Evolutionary conservation across 2,329 filamentous ascomycete species (phyloP).

Genomic region (Parafenestella ontariensis): DNA sequence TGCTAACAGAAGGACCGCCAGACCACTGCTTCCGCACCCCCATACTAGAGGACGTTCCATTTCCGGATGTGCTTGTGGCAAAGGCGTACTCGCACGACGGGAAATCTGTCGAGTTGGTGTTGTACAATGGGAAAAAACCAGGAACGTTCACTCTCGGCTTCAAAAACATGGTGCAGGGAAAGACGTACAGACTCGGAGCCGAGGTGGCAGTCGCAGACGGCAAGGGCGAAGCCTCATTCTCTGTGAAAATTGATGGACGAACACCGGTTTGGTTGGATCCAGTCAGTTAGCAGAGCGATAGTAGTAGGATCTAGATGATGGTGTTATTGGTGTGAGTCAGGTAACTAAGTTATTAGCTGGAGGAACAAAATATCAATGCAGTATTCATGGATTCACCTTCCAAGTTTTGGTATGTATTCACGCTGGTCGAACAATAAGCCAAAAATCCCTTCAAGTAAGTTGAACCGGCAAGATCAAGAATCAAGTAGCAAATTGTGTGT

Average conservation of each 20-base stretch:
- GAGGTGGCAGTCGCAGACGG: slow-evolving; percentile 7
- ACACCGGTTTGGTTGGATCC: slow-evolving; percentile 8
- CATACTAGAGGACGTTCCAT: slow-evolving; percentile 15
- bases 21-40: slow-evolving; percentile 14
- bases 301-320: too few species aligned
- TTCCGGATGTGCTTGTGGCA: slow-evolving; percentile 22
- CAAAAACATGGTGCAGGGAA: slow-evolving; percentile 15
- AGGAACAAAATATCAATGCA: too few species aligned
- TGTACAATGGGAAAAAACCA: slow-evolving; percentile 14
- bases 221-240: slow-evolving; percentile 7
- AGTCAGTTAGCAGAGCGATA: not conserved
- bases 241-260: slow-evolving; percentile 11
- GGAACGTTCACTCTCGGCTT: slow-evolving; percentile 17
- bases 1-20: slow-evolving; percentile 16
- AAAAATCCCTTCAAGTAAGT: too few species aligned
- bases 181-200: slow-evolving; percentile 7
- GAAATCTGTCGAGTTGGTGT: slow-evolving; percentile 16
- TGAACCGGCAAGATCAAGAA: too few species aligned
- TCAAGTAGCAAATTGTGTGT: too few species aligned
- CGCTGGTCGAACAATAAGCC: too few species aligned
- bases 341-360: too few species aligned
- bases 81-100: slow-evolving; percentile 19
- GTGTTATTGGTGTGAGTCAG: too few species aligned
- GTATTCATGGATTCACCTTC: too few species aligned
- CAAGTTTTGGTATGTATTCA: too few species aligned